phyloP scores from a whole-genome alignment of 306 rosid species.

The Sindora glabra region DNA sequence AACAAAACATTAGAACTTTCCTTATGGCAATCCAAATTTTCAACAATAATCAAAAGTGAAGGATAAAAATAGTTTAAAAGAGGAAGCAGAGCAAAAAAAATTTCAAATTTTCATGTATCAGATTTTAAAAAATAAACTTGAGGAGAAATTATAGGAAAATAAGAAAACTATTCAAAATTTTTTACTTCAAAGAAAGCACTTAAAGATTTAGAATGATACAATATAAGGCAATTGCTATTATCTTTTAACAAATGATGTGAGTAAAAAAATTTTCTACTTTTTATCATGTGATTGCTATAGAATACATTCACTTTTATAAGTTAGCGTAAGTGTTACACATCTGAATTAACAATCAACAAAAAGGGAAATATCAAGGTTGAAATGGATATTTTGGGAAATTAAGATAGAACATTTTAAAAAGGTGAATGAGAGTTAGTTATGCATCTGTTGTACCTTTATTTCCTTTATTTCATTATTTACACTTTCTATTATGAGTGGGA shows the following conservation, averaged over 20 bases:
- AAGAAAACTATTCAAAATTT: neutral
- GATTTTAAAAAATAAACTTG: neutral
- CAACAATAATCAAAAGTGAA: neutral
- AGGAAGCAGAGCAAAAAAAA: neutral
- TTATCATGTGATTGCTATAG: neutral
- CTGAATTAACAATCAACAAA: no score
- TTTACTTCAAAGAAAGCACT: neutral
- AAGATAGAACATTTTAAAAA: no score
- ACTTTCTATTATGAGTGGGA: no score
- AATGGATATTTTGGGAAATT: no score
- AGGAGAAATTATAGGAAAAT: neutral
- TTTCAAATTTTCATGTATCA: neutral
- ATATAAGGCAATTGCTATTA: neutral
- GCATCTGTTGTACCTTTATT: no score
- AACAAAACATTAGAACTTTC: neutral
- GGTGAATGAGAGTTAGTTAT: no score
- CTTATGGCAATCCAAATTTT: neutral
- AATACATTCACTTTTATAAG: no score
- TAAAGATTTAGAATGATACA: no score
- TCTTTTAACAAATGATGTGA: neutral
- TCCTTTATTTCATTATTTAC: no score
- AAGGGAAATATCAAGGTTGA: no score
- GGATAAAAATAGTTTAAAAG: neutral
- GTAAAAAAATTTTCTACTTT: neutral
- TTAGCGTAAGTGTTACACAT: no score